A percentile compares a stretch with the other conserved stretches of the same genome.
Evolutionary conservation across 1,284 basidiomycete species (phyloP).

Genomic region (Trichosporon faecale): DNA sequence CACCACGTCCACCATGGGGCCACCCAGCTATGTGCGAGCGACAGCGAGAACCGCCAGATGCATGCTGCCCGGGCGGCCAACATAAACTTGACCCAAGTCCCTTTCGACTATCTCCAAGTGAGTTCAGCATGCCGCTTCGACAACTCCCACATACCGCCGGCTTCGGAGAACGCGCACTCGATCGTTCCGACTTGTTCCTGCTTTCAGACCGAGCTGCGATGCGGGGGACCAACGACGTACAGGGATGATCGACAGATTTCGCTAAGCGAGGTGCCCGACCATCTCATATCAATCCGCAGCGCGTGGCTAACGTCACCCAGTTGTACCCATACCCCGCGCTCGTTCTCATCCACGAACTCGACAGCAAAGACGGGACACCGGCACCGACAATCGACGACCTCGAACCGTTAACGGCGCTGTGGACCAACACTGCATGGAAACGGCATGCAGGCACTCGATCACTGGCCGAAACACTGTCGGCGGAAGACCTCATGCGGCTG

Average conservation of each 20-base stretch:
- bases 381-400: not conserved
- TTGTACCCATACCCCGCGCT: not conserved
- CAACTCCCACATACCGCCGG: no score
- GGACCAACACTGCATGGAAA: not conserved
- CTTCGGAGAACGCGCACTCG: not conserved
- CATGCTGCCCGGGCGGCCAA: not conserved
- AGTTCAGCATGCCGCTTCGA: not conserved
- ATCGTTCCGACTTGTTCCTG: not conserved
- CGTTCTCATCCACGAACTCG: not conserved
- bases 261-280: not conserved
- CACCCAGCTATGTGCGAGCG: not conserved
- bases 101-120: constrained; percentile 1
- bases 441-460: not conserved
- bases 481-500: not conserved
- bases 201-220: not conserved
- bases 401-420: not conserved
- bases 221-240: not conserved
- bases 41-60: not conserved
- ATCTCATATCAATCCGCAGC: not conserved
- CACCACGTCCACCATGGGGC: not conserved
- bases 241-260: not conserved
- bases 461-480: not conserved
- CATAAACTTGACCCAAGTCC: not conserved
- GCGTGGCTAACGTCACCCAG: not conserved
- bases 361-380: not conserved